Percentiles rank a stretch among this genome's conserved stretches.
Evolutionary conservation across 495 filamentous ascomycete genomes (phyloP).

Genomic region (Penicillium canariense): DNA sequence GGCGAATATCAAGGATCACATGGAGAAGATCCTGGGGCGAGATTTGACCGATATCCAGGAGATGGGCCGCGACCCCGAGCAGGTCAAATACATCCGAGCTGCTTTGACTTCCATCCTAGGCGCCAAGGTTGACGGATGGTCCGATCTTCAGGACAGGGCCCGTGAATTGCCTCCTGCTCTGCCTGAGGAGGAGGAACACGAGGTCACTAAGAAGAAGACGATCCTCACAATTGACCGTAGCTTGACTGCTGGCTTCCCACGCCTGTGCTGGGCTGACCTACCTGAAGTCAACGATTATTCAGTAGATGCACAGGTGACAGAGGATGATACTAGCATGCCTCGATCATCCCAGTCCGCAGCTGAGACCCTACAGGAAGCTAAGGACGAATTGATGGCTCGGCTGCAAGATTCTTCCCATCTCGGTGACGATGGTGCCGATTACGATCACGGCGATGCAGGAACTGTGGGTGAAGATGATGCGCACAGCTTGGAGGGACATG

Average conservation of each 20-base stretch:
- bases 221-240: slow-evolving; percentile 48
- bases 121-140: slow-evolving; percentile 49
- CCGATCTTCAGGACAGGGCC: slow-evolving; percentile 44
- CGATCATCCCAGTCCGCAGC: slow-evolving; percentile 55
- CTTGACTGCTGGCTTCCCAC: slow-evolving; percentile 42
- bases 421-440: slow-evolving; percentile 42
- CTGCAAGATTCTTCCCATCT: slow-evolving; percentile 50
- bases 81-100: slow-evolving; percentile 47
- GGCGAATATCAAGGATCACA: slow-evolving; percentile 51
- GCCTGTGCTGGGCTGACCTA: slow-evolving; percentile 48
- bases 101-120: slow-evolving; percentile 47
- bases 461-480: slow-evolving; percentile 48
- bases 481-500: slow-evolving; percentile 44
- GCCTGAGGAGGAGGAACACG: slow-evolving; percentile 34
- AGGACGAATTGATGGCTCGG: slow-evolving; percentile 58
- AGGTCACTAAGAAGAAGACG: slow-evolving; percentile 39
- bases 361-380: slow-evolving; percentile 52
- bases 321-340: slow-evolving; percentile 51
- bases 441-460: slow-evolving; percentile 49
- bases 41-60: slow-evolving; percentile 48
- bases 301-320: slow-evolving; percentile 38
- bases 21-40: slow-evolving; percentile 48
- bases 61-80: slow-evolving; percentile 48
- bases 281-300: slow-evolving; percentile 46
- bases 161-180: slow-evolving; percentile 41